Percentiles rank a stretch among this genome's conserved stretches.
Evolutionary conservation across 2,329 filamentous ascomycete genomes (phyloP).

Genomic region (Colletotrichum sp.): DNA sequence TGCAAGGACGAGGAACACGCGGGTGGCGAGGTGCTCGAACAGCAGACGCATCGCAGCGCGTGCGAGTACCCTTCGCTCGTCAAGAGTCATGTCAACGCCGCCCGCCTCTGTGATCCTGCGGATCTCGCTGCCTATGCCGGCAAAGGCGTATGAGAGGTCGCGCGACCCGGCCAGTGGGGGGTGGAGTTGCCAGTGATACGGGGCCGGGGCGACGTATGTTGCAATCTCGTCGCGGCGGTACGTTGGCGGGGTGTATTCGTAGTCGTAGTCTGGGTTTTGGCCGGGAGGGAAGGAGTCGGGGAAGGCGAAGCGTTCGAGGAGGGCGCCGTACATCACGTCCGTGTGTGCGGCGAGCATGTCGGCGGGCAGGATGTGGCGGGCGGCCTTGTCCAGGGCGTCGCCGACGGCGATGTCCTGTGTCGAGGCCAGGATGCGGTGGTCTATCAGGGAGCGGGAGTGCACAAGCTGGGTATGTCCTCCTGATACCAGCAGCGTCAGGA

Average conservation of each 20-base stretch:
- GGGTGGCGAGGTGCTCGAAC: slow-evolving; percentile 85
- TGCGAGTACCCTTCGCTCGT: slow-evolving; percentile 73
- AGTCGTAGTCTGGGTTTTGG: slow-evolving; percentile 33
- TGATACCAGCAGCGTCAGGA: slow-evolving; percentile 86
- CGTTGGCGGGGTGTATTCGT: slow-evolving; percentile 62
- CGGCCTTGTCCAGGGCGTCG: slow-evolving; percentile 87
- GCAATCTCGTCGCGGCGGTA: slow-evolving; percentile 64
- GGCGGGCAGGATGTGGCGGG: slow-evolving; percentile 74
- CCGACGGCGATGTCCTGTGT: slow-evolving; percentile 87
- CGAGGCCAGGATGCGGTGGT: slow-evolving; percentile 76
- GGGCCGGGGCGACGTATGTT: slow-evolving; percentile 41
- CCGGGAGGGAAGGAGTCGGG: slow-evolving; percentile 34
- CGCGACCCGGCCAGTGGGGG: slow-evolving; percentile 68
- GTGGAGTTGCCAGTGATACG: slow-evolving; percentile 66
- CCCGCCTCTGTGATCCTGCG: slow-evolving; percentile 55
- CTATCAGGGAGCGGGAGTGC: slow-evolving; percentile 69
- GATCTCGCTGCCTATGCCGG: slow-evolving; percentile 71
- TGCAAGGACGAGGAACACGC: slow-evolving; percentile 72
- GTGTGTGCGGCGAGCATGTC: slow-evolving; percentile 56
- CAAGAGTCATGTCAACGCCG: slow-evolving; percentile 47
- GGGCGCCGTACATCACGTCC: slow-evolving; percentile 79
- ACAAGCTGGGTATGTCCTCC: slow-evolving; percentile 92
- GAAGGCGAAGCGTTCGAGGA: slow-evolving; percentile 83
- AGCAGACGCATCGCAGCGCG: slow-evolving; percentile 77
- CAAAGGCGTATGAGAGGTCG: slow-evolving; percentile 74